Evolutionary conservation across 306 rosid species (phyloP), one percentile per base, ranked within the genome.

Genomic region (Phaseolus lunatus): DNA sequence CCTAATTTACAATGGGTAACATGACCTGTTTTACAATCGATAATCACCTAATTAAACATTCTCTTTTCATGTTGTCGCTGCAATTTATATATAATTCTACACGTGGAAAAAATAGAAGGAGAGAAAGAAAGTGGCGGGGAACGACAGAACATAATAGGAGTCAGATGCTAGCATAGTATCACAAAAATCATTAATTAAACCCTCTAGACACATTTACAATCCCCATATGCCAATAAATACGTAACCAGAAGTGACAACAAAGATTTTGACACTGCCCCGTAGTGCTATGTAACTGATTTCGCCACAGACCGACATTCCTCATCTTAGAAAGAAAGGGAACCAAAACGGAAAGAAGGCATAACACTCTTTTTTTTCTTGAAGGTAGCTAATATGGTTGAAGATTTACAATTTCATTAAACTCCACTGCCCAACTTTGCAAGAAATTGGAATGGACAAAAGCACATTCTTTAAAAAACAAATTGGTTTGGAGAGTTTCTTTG

Each of bases 311-410:
- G 19, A 45, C 57, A 62, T 48, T 71, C 68, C 73, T 39, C 66
- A 73, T 73, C 59, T 68, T 53, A 44, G 65, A 65, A 65, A 44
- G 65, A 65, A 65, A 65, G 57, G 52, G 57, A 65, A 15, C 37
- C 50, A 53, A 67, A 31, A 5, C 5, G 35, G 35, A 31, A 31
- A 31, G 35, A 31, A 31, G 5, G 6, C 35, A 31, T 31, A 31
- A 31, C 5, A 31, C 35, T 4, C 33, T 29, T 7, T 31, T n/a
- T 31, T 31, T 31, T 31, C 7, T 31, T 31, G 35, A 31, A 31
- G n/a, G n/a, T n/a, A n/a, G n/a, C n/a, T n/a, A n/a, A n/a, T 5
- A 31, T 5, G 1, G 7, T 4, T 31, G 35, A 31, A 31, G 4
- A 7, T 31, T 31, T 5, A 31, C 35, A 31, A 31, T 31, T 31